phyloP scores from a whole-genome alignment of 257 asterid genomes.

The Solanum gandarillasii region DNA sequence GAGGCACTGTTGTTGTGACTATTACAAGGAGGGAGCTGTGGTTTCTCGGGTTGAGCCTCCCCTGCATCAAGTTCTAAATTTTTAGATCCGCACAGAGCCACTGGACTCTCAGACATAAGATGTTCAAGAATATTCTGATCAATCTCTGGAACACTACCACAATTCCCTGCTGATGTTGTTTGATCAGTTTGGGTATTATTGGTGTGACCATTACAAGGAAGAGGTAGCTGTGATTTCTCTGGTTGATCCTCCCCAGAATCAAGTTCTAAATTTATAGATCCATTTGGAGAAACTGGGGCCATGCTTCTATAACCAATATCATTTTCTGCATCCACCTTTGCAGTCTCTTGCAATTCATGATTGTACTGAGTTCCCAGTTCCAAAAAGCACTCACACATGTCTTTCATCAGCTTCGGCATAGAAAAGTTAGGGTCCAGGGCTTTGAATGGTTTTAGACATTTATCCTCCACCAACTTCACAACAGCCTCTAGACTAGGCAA shows the following conservation, averaged over 20 bases:
- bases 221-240: constrained; percentile 12
- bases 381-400: constrained; percentile 44
- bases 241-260: constrained; percentile 15
- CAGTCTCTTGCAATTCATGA: constrained; percentile 1
- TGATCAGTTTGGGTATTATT: constrained; percentile 14
- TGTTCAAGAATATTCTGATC: constrained; percentile 20
- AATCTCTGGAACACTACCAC: constrained; percentile 12
- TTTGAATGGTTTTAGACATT: constrained; percentile 33
- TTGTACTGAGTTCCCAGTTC: constrained; percentile 28
- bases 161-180: constrained; percentile 9
- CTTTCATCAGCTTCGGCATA: constrained; percentile 40
- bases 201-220: constrained; percentile 23
- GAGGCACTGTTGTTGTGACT: constrained; percentile 15
- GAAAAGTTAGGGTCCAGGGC: constrained; percentile 33
- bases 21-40: constrained; percentile 19
- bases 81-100: constrained; percentile 6
- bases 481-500: constrained; percentile 19
- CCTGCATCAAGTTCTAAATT: constrained; percentile 4
- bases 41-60: constrained; percentile 12
- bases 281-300: constrained; percentile 12
- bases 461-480: constrained; percentile 14
- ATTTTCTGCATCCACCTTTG: neutral
- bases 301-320: neutral
- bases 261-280: constrained; percentile 12
- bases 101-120: constrained; percentile 22